These are phyloP conservation scores for Ceratocystis colombiana DNA, from an alignment of 2,329 filamentous ascomycete species.

Conservation along the genomic window DNA sequence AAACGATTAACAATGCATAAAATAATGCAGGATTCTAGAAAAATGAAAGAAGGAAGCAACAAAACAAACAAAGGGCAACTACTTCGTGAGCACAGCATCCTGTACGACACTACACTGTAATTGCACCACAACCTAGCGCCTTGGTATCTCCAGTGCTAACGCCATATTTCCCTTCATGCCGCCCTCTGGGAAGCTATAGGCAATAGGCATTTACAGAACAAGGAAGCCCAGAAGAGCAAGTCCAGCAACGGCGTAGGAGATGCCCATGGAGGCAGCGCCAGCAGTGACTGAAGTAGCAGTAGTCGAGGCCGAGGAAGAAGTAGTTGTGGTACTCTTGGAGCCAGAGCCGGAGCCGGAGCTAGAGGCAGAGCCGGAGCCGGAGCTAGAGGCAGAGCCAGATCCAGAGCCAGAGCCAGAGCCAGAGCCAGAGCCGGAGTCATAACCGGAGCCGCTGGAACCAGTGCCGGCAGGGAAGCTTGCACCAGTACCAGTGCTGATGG, in stretches of 20 bases:
- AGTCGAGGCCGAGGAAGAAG: background rate
- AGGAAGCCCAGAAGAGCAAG: conserved; percentile 22
- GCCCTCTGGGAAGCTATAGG: background rate
- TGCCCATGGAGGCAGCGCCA: conserved; percentile 7
- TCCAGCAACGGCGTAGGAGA: conserved; percentile 22
- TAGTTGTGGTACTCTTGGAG: background rate
- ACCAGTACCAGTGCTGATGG: conserved; percentile 14
- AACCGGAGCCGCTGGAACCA: background rate
- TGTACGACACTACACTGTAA: background rate
- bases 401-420: background rate
- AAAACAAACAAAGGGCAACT: background rate
- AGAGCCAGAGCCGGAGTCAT: background rate
- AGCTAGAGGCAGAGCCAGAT: background rate
- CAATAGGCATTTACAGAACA: conserved; percentile 17
- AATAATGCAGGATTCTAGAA: conserved; percentile 3
- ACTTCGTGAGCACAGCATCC: background rate
- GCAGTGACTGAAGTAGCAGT: background rate
- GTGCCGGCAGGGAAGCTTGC: conserved; percentile 4
- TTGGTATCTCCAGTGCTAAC: background rate
- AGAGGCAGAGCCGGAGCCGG: background rate
- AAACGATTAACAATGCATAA: background rate
- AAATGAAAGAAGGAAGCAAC: background rate
- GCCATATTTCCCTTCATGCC: background rate
- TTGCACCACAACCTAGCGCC: background rate
- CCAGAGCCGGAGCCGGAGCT: background rate